phyloP scores from a whole-genome alignment of 202 grass and related monocot species.

The Panicum virgatum region DNA sequence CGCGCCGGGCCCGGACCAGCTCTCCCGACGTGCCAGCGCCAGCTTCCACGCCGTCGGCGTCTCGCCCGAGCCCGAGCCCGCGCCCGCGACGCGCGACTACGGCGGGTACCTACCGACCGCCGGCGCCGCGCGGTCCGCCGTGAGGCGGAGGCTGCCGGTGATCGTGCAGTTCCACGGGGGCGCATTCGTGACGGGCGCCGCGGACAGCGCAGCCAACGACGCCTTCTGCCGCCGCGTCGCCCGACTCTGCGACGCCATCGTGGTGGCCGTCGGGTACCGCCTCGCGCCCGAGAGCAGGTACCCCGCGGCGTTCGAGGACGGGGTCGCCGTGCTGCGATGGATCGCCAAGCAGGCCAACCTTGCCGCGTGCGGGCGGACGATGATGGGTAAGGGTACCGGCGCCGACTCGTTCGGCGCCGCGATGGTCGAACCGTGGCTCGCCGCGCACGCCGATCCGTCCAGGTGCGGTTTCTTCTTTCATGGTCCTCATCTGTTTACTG shows the following conservation, averaged over 20 bases:
- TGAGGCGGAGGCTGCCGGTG: conserved; percentile 49
- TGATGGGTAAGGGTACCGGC: conserved; percentile 31
- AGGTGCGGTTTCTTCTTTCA: conserved; percentile 42
- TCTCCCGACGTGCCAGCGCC: conserved; percentile 50
- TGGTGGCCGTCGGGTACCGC: conserved; percentile 67
- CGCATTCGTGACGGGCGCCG: conserved; percentile 58
- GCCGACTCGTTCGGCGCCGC: conserved; percentile 60
- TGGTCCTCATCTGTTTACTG: background rate
- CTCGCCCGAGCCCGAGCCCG: background rate
- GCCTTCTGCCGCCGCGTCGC: conserved; percentile 66
- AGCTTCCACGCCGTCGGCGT: conserved; percentile 29
- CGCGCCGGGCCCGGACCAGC: background rate
- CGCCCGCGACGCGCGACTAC: conserved; percentile 33
- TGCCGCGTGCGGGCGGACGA: conserved; percentile 49
- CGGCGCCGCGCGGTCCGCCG: conserved; percentile 15
- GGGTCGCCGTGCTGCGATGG: conserved; percentile 62
- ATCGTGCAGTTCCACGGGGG: conserved; percentile 76
- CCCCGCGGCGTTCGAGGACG: conserved; percentile 67
- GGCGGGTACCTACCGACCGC: conserved; percentile 51
- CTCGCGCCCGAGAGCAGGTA: conserved; percentile 67
- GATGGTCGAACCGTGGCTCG: conserved; percentile 70
- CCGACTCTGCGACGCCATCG: conserved; percentile 66
- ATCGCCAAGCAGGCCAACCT: conserved; percentile 78
- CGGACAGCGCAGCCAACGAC: conserved; percentile 62
- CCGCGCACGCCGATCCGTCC: conserved; percentile 73